Base-by-base conservation (phyloP, 805 yeast species). In the Barnettozyma pratensis region DNA sequence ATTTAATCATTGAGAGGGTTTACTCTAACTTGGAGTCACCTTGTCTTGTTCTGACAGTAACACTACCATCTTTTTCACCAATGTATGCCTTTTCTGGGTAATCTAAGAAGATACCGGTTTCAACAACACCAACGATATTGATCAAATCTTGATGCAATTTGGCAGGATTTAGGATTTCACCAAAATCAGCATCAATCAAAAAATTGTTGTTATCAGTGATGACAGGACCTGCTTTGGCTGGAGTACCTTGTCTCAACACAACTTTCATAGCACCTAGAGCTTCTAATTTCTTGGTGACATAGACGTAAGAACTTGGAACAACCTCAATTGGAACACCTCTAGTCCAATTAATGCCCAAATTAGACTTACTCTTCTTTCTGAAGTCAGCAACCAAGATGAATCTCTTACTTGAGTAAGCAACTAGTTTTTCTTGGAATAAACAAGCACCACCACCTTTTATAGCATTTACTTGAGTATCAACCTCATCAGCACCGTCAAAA, bases 381-480 rank as follows among this genome's bases (percentile, higher is more conserved):
- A 80, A 85, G 68, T 94, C 99, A 2, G 98, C 99, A 45, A 94
- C 97, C 25, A 92, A 76, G 29, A 94, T 73, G 62, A 92, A 90
- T 58, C 77, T 78, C 50, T 77, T 71, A 4, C 97, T 81, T 52
- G 88, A 80, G 48, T 80, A 76, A 14, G 97, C 96, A 11, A 94
- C 96, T 46, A 94, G 75, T 70, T 94, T 94, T 67, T 94, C 99
- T 71, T 92, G 99, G 71, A 94, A 85, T 54, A 90, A 74, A 67
- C 99, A 94, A 2, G 97, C 99, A 39, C 99, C 99, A 43, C 99
- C 99, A 56, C 99, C 99, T 70, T 94, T 94, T 65, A 94, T 94
- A 60, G 91, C 82, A 63, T 90, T 87, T 58, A 94, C 74, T 25
- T 75, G 63, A 5, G 79, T 63, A 67, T 92, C 99, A 49, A 91